phyloP scores from a whole-genome alignment of 163 green algal species.

The Coccomyxa subellipsoidea region DNA sequence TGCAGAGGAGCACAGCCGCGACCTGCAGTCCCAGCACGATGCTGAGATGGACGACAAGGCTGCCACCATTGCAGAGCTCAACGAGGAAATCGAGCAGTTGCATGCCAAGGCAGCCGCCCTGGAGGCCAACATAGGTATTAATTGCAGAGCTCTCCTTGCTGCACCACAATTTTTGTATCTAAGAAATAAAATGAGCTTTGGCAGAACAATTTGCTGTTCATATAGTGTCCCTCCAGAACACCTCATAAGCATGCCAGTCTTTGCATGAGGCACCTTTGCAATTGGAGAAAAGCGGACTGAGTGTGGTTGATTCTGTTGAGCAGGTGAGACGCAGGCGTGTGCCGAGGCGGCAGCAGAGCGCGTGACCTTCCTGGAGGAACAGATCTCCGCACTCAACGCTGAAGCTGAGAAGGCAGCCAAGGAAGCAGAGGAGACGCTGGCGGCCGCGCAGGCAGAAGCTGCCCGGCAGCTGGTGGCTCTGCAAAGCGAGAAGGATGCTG shows the following conservation, averaged over 20 bases:
- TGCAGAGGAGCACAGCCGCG: constrained; percentile 16
- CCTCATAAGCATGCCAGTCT: too few relatives aligned
- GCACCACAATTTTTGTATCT: background rate
- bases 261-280: too few relatives aligned
- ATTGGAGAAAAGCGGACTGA: background rate
- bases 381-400: constrained; percentile 30
- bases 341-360: constrained; percentile 58
- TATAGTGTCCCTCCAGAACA: too few relatives aligned
- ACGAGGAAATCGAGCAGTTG: constrained; percentile 5
- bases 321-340: constrained; percentile 73
- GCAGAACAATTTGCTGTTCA: too few relatives aligned
- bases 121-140: constrained; percentile 29
- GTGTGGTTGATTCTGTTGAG: background rate
- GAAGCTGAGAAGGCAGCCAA: constrained; percentile 24
- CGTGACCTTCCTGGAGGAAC: constrained; percentile 64
- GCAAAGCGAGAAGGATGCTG: constrained; percentile 18
- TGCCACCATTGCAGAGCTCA: constrained; percentile 8
- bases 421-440: constrained; percentile 17
- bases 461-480: background rate
- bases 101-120: background rate
- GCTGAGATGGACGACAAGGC: background rate
- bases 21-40: background rate
- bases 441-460: background rate
- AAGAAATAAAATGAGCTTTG: too few relatives aligned
- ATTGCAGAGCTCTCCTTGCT: too few relatives aligned